A percentile compares a stretch with the other conserved stretches of the same genome.
Conservation (phyloP, 352 stramenopile species). For the Phytophthora chlamydospora region DNA sequence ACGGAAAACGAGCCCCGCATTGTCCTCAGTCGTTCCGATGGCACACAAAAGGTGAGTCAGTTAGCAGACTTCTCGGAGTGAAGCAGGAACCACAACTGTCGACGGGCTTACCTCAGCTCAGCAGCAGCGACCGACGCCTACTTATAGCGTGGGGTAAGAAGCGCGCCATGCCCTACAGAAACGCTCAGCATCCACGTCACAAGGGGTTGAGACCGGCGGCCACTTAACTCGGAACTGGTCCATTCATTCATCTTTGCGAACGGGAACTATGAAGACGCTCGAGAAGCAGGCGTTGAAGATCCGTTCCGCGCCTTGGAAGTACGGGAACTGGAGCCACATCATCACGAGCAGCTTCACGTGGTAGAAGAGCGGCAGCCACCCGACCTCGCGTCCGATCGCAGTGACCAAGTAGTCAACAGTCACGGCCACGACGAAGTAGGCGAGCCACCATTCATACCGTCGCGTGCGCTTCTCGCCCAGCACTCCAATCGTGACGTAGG, state of each 20-base stretch:
- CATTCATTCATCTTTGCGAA: slow-evolving; percentile 50
- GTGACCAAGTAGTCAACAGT: slow-evolving; percentile 74
- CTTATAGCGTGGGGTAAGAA: slow-evolving; percentile 3
- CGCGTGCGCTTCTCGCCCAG: slow-evolving; percentile 76
- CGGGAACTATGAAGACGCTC: slow-evolving; percentile 74
- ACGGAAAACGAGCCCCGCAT: slow-evolving; percentile 22
- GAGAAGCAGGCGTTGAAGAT: slow-evolving; percentile 82
- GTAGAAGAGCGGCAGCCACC: slow-evolving; percentile 88
- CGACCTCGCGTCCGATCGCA: slow-evolving; percentile 54
- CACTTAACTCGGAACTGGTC: slow-evolving; percentile 5
- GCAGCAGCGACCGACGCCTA: background rate
- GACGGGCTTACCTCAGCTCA: too few relatives aligned
- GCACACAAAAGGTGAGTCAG: slow-evolving; percentile 2
- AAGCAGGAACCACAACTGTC: background rate
- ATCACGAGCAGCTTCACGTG: slow-evolving; percentile 84
- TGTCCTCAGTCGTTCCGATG: background rate
- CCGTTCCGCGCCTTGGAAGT: slow-evolving; percentile 84
- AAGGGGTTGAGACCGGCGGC: too few relatives aligned
- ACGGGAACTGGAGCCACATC: slow-evolving; percentile 92
- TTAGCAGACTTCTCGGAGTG: background rate
- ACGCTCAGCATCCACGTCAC: too few relatives aligned
- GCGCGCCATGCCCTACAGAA: too few relatives aligned
- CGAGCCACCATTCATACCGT: slow-evolving; percentile 89
- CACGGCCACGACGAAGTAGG: slow-evolving; percentile 81
- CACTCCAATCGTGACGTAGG: slow-evolving; percentile 81